Base-by-base conservation (phyloP, 495 filamentous ascomycete genomes). In the Tuber aestivum region DNA sequence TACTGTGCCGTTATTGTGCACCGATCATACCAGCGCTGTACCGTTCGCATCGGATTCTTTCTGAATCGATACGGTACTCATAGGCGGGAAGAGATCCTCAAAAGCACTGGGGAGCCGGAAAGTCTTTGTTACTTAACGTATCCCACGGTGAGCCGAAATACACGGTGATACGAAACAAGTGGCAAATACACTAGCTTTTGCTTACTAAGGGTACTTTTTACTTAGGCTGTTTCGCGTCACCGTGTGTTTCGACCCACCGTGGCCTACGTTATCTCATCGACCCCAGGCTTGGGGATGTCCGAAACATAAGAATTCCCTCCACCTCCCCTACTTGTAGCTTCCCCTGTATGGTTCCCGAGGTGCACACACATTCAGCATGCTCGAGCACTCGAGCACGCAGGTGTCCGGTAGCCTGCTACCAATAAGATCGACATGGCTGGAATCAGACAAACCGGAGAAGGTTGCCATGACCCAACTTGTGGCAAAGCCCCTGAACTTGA, bases 91-190 rank as follows among this genome's bases (percentile, higher is more conserved):
- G 45, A 16, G 45, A 48, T 48, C 18, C 12, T 23, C 45, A 23
- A n/a, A 50, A 50, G n/a, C 0, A 10, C 21, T 50, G 23, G 21
- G n/a, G 45, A 50, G 45, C 45, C 21, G 21, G 45, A n/a, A 23
- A 50, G 21, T n/a, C 45, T n/a, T 50, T n/a, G 21, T 0, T 5
- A 50, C 7, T n/a, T 23, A 23, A 0, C 21, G 45, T 20, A 27
- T 32, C 2, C 56, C 16, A 32, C 12, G 50, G 0, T 32, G 1
- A 14, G 23, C 21, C 3, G 1, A 50, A n/a, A 6, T 20, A 50
- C n/a, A 23, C 0, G 7, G 21, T 3, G n/a, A 9, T 10, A 10
- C 1, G 10, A n/a, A n/a, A n/a, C n/a, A n/a, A n/a, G n/a, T n/a
- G n/a, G n/a, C n/a, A n/a, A n/a, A n/a, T n/a, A n/a, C n/a, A n/a